phyloP scores from a whole-genome alignment of 1,139 yeast species.

The Debaryomycetaceae sp. region DNA sequence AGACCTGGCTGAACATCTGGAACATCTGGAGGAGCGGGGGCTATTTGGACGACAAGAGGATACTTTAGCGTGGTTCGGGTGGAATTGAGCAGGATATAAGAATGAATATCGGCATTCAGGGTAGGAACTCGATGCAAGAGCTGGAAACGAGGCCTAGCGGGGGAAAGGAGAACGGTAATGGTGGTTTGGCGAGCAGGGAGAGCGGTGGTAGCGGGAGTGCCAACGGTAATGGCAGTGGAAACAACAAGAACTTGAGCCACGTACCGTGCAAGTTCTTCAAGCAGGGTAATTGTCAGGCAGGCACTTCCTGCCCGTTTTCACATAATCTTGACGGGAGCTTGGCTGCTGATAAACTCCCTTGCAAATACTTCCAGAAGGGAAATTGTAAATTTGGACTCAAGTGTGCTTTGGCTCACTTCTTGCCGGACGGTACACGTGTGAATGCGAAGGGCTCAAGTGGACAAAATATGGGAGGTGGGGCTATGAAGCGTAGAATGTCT shows the following conservation, averaged over 20 bases:
- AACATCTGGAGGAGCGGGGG: too few species aligned
- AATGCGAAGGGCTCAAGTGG: conserved; percentile 39
- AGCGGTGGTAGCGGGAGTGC: background rate
- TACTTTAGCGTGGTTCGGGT: too few species aligned
- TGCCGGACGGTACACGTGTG: conserved; percentile 85
- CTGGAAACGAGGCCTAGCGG: background rate
- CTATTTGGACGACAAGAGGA: too few species aligned
- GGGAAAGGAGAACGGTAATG: background rate
- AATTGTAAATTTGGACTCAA: conserved; percentile 91
- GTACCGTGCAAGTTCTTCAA: conserved; percentile 92
- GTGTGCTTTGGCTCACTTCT: conserved; percentile 88
- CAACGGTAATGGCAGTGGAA: conserved; percentile 7
- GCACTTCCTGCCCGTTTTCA: conserved; percentile 85
- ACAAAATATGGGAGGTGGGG: background rate
- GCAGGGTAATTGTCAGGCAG: conserved; percentile 95
- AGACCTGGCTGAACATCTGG: too few species aligned
- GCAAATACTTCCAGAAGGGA: conserved; percentile 92
- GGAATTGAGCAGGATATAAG: too few species aligned
- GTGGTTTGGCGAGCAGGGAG: background rate
- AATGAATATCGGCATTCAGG: background rate
- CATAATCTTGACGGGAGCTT: conserved; percentile 64
- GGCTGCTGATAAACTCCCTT: conserved; percentile 66
- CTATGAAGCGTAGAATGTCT: background rate
- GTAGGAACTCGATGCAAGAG: background rate
- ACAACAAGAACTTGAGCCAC: conserved; percentile 61